A percentile compares a stretch with the other conserved stretches of the same genome.
Conservation (phyloP, 345 rosid genomes). For the Acer saccharum region DNA sequence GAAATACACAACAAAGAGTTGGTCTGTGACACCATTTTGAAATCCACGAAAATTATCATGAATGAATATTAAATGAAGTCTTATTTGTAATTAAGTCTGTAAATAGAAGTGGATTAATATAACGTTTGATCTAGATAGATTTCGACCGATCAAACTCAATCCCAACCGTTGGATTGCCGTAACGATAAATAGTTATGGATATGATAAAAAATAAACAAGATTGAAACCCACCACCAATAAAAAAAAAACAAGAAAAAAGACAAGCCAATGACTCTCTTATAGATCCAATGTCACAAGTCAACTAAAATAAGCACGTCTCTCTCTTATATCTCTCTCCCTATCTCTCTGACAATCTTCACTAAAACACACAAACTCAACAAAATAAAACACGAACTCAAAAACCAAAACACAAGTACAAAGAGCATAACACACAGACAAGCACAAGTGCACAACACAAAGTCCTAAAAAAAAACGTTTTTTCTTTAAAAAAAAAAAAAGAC, state of each 20-base stretch:
- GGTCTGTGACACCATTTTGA: no score
- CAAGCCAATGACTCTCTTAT: neutral
- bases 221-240: neutral
- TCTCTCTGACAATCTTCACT: constrained; percentile 3
- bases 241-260: neutral
- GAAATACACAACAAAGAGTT: no score
- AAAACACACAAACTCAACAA: constrained; percentile 1
- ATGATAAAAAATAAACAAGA: neutral
- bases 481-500: neutral
- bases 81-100: no score
- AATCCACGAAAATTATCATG: no score
- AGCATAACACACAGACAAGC: neutral
- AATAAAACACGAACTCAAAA: neutral
- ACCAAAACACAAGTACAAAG: neutral
- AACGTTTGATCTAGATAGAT: no score
- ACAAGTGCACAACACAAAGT: no score
- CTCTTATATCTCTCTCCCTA: neutral
- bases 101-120: no score
- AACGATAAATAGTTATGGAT: no score
- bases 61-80: no score
- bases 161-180: no score
- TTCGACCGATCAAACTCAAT: no score
- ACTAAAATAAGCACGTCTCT: constrained; percentile 14
- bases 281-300: constrained; percentile 42
- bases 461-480: neutral